These are phyloP conservation scores for Rhodofomes roseus DNA, from an alignment of 1,284 basidiomycete species.

Conservation along the genomic window DNA sequence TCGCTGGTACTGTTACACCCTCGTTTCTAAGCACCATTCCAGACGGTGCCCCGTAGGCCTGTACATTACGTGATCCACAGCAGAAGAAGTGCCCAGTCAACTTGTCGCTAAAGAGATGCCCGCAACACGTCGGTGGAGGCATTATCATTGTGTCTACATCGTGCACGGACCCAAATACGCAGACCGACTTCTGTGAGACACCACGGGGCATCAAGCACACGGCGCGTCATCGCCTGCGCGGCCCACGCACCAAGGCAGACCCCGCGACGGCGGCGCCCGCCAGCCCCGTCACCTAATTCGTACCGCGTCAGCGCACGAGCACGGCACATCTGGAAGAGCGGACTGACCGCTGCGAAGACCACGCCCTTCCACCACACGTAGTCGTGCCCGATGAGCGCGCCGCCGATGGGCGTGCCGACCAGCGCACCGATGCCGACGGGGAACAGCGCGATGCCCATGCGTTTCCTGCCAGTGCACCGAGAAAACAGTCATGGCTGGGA, in stretches of 20 bases:
- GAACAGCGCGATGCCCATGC: slow-evolving; percentile 12
- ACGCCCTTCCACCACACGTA: slow-evolving; percentile 12
- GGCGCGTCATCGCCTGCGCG: not conserved
- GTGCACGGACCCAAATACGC: too few relatives aligned
- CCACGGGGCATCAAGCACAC: too few relatives aligned
- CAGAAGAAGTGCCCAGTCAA: too few relatives aligned
- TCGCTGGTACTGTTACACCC: too few relatives aligned
- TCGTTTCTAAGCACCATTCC: too few relatives aligned
- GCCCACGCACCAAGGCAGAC: not conserved
- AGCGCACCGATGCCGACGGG: slow-evolving; percentile 11
- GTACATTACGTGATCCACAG: too few relatives aligned
- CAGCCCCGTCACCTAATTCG: not conserved
- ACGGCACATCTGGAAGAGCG: not conserved
- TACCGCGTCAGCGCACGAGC: not conserved
- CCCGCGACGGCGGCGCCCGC: not conserved
- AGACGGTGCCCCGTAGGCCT: too few relatives aligned
- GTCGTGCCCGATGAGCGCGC: slow-evolving; percentile 13
- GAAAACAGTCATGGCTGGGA: not conserved
- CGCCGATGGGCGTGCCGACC: slow-evolving; percentile 13
- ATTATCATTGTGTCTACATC: too few relatives aligned
- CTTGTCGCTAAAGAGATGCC: too few relatives aligned
- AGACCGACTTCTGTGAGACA: too few relatives aligned
- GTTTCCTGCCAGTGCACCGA: slow-evolving; percentile 8
- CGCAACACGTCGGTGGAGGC: too few relatives aligned
- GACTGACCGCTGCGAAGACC: slow-evolving; percentile 10